Percentiles rank a stretch among this genome's conserved stretches.
Conservation (phyloP, 169 alveolate genomes). For the Plasmodium berghei region DNA sequence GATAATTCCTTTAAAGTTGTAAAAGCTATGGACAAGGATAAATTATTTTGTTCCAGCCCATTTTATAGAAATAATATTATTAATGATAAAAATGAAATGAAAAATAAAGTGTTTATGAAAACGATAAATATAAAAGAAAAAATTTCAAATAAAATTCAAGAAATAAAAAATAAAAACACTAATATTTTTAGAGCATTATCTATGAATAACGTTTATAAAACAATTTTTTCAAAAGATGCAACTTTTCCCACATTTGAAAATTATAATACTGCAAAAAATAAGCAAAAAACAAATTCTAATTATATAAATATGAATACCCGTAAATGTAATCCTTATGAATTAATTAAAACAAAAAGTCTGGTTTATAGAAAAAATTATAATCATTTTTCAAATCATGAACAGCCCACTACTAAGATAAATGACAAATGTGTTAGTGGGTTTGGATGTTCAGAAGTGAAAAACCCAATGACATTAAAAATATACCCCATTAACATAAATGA, state of each 20-base stretch:
- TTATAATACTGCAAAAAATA: not conserved
- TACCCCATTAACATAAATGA: no score
- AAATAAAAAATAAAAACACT: conserved; percentile 14
- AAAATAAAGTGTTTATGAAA: not conserved
- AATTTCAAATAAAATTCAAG: conserved; percentile 19
- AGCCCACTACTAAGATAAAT: no score
- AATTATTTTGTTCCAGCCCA: conserved; percentile 10
- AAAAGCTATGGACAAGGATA: not conserved
- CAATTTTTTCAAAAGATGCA: conserved; percentile 1
- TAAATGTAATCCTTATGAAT: conserved; percentile 5
- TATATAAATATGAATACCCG: not conserved
- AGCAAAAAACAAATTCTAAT: not conserved
- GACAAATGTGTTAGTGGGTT: no score
- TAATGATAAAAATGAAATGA: not conserved
- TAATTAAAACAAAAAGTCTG: conserved; percentile 33
- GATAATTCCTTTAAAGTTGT: not conserved
- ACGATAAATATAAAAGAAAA: not conserved
- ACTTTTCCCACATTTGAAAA: not conserved
- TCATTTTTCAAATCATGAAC: no score
- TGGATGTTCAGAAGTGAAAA: no score
- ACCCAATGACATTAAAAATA: no score
- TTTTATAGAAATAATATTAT: not conserved
- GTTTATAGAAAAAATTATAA: not conserved
- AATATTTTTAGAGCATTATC: conserved; percentile 26
- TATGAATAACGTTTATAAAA: conserved; percentile 26